A percentile compares a stretch with the other conserved stretches of the same genome.
These are phyloP conservation scores for Fusarium tupiense DNA, from an alignment of 2,329 filamentous ascomycete species.

Conservation along the genomic window DNA sequence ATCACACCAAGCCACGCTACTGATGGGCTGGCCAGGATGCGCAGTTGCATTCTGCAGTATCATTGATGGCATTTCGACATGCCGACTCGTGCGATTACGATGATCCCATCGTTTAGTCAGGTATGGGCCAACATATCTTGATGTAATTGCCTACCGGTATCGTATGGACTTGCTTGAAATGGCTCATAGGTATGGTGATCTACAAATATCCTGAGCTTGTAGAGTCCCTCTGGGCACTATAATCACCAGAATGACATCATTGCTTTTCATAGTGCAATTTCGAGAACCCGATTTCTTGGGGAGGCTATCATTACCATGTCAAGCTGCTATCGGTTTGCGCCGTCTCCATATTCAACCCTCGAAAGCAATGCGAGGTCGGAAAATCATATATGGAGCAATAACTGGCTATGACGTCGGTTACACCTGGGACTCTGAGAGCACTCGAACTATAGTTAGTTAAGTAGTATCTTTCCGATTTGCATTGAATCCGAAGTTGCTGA, in stretches of 20 bases:
- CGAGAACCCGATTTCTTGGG: constrained; percentile 9
- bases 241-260: neutral
- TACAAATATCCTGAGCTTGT: neutral
- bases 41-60: neutral
- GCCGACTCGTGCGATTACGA: constrained; percentile 16
- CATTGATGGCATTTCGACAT: constrained; percentile 1
- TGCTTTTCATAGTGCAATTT: constrained; percentile 18
- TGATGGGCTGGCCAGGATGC: neutral
- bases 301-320: neutral
- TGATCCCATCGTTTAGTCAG: neutral
- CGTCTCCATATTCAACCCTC: neutral
- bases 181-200: constrained; percentile 11
- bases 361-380: neutral
- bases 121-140: neutral
- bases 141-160: neutral
- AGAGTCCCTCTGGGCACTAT: neutral
- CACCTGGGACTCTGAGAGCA: neutral
- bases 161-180: constrained; percentile 11
- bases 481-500: neutral
- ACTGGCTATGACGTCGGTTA: neutral
- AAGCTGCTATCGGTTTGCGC: neutral
- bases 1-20: constrained; percentile 12
- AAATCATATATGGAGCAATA: neutral
- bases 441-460: neutral
- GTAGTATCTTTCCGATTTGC: neutral